Percentiles rank a stretch among this genome's conserved stretches.
Evolutionary conservation across 768 basidiomycete species (phyloP).

Genomic region (Boletus eberwhitei): DNA sequence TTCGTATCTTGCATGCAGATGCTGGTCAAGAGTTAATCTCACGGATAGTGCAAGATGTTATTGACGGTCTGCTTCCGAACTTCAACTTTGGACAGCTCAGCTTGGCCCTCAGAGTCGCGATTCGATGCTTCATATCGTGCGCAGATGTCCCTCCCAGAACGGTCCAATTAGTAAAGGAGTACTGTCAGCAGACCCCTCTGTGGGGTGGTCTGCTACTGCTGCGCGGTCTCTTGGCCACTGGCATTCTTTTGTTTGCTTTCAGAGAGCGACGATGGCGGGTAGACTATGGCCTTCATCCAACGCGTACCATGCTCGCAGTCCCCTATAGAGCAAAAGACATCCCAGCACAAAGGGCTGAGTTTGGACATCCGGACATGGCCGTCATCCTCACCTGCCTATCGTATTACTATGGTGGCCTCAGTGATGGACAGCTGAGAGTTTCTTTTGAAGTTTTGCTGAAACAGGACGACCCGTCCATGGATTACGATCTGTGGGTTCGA

Average conservation of each 20-base stretch:
- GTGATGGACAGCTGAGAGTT: slow-evolving; percentile 32
- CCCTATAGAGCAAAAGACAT: slow-evolving; percentile 40
- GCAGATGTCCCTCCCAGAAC: too few species aligned
- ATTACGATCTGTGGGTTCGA: slow-evolving; percentile 42
- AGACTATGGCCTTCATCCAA: slow-evolving; percentile 34
- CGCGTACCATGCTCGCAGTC: slow-evolving; percentile 35
- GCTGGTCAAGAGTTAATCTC: not conserved
- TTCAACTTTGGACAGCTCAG: slow-evolving; percentile 8
- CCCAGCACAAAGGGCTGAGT: slow-evolving; percentile 37
- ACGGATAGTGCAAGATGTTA: not conserved
- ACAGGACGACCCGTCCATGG: slow-evolving; percentile 38
- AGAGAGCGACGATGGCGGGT: slow-evolving; percentile 38
- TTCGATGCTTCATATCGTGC: too few species aligned
- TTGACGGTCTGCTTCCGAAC: slow-evolving; percentile 9
- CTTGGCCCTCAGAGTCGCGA: too few species aligned
- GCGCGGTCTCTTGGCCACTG: slow-evolving; percentile 34
- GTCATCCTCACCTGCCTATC: slow-evolving; percentile 36
- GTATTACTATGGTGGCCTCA: slow-evolving; percentile 37
- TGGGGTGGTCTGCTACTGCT: slow-evolving; percentile 30
- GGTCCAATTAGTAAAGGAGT: not conserved
- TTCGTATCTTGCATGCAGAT: slow-evolving; percentile 9
- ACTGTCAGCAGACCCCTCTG: not conserved
- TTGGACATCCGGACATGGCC: slow-evolving; percentile 37
- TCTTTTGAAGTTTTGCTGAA: slow-evolving; percentile 39
- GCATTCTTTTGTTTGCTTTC: slow-evolving; percentile 30